These are phyloP conservation scores for Kwoniella dendrophila DNA, from an alignment of 768 basidiomycete species.

Conservation along the genomic window DNA sequence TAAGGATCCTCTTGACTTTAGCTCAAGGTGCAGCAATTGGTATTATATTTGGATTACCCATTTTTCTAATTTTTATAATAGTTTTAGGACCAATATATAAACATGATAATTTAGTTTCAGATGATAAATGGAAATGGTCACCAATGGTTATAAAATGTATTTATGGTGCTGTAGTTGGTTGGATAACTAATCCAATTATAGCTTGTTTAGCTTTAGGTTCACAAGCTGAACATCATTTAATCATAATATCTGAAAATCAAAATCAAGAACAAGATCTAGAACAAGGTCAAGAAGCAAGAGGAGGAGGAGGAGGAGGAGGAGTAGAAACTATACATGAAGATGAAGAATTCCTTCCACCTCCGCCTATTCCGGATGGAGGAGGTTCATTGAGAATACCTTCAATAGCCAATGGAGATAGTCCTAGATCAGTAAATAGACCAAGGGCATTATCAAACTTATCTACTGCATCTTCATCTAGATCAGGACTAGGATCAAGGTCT, in stretches of 20 bases:
- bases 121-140: constrained; percentile 45
- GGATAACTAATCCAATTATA: constrained; percentile 55
- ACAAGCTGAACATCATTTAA: constrained; percentile 54
- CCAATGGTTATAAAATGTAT: constrained; percentile 54
- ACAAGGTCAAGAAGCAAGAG: background rate
- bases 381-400: background rate
- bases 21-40: constrained; percentile 52
- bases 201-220: constrained; percentile 52
- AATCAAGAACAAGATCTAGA: background rate
- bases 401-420: background rate
- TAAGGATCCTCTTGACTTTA: constrained; percentile 39
- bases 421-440: constrained; percentile 15
- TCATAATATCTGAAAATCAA: constrained; percentile 35
- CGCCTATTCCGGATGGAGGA: background rate
- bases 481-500: background rate
- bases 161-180: constrained; percentile 52
- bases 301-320: constrained; percentile 1
- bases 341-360: constrained; percentile 9
- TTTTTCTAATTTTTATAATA: constrained; percentile 53
- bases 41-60: constrained; percentile 53
- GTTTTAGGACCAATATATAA: constrained; percentile 55
- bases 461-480: background rate
- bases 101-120: constrained; percentile 37
- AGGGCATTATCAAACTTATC: constrained; percentile 25
- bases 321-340: constrained; percentile 28